Percentiles rank a stretch among this genome's conserved stretches.
phyloP scores from a whole-genome alignment of 768 basidiomycete species.

The Cantharellus anzutake region DNA sequence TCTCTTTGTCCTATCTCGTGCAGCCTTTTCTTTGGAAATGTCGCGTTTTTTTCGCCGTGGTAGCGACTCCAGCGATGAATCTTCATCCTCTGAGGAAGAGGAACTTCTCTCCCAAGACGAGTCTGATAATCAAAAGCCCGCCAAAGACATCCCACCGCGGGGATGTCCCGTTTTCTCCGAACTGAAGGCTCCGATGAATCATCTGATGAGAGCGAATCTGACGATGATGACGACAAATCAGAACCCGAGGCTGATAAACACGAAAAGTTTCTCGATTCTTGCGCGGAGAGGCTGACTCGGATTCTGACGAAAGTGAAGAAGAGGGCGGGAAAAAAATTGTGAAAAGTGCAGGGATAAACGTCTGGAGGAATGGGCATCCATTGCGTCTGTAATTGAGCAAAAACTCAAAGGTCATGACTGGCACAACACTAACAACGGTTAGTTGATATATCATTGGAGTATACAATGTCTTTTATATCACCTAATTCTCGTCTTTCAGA shows the following conservation, averaged over 20 bases:
- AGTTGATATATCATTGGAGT: constrained; percentile 12
- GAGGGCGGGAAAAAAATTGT: constrained; percentile 48
- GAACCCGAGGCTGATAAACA: constrained; percentile 28
- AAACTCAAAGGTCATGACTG: constrained; percentile 94
- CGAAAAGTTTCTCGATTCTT: constrained; percentile 23
- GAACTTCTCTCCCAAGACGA: constrained; percentile 54
- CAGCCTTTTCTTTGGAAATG: constrained; percentile 25
- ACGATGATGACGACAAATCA: constrained; percentile 27
- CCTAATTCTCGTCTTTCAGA: constrained; percentile 29
- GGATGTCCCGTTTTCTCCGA: constrained; percentile 61
- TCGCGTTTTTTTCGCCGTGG: constrained; percentile 81
- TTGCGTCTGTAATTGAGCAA: constrained; percentile 83
- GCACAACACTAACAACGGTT: constrained; percentile 78
- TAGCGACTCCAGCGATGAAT: constrained; percentile 52
- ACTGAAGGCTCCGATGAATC: constrained; percentile 34
- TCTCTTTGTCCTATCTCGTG: neutral
- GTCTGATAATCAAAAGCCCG: constrained; percentile 25
- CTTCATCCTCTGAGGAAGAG: constrained; percentile 29
- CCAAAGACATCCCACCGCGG: constrained; percentile 11
- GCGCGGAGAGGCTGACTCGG: constrained; percentile 30
- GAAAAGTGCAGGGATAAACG: constrained; percentile 86
- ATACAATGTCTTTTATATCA: neutral
- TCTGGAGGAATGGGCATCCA: constrained; percentile 85
- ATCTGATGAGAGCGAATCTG: constrained; percentile 30
- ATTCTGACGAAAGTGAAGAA: constrained; percentile 41